Conservation (phyloP, 78 protist species). For the slime mould (Dictyostelium discoideum) region DNA sequence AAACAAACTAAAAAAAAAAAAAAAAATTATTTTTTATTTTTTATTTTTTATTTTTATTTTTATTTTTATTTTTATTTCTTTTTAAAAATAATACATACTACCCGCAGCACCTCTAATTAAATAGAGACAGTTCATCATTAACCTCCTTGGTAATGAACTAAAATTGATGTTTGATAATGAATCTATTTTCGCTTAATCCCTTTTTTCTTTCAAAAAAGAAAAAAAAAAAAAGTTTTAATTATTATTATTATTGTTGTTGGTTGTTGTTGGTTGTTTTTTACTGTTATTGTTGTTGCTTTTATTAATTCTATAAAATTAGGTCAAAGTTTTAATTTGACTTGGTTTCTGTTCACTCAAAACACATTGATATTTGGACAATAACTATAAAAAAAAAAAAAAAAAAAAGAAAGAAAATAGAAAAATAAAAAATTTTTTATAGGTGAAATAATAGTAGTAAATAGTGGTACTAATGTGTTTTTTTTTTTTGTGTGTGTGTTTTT, state of each 20-base stretch:
- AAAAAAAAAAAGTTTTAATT: background rate
- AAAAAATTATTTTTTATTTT: background rate
- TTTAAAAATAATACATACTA: slow-evolving; percentile 14
- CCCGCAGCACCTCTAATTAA: slow-evolving; percentile 59
- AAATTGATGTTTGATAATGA: slow-evolving; percentile 34
- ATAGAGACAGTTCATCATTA: slow-evolving; percentile 75
- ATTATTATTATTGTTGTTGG: background rate
- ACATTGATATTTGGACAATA: background rate
- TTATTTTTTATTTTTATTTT: too few species aligned
- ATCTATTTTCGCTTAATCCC: slow-evolving; percentile 1
- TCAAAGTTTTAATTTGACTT: background rate
- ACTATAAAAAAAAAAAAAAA: background rate
- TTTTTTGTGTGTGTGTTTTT: background rate
- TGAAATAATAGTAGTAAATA: background rate
- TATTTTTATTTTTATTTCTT: too few species aligned
- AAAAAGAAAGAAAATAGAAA: background rate
- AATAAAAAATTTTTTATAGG: background rate
- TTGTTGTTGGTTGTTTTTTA: background rate
- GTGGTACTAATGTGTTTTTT: background rate
- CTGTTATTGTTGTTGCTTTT: background rate
- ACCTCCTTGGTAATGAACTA: slow-evolving; percentile 29
- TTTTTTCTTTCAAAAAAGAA: background rate
- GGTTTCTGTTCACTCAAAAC: background rate
- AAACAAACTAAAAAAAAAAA: background rate
- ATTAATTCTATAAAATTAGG: background rate